Base-by-base conservation (phyloP, 1,139 yeast genomes). In the Geotrichum klebahnii region DNA sequence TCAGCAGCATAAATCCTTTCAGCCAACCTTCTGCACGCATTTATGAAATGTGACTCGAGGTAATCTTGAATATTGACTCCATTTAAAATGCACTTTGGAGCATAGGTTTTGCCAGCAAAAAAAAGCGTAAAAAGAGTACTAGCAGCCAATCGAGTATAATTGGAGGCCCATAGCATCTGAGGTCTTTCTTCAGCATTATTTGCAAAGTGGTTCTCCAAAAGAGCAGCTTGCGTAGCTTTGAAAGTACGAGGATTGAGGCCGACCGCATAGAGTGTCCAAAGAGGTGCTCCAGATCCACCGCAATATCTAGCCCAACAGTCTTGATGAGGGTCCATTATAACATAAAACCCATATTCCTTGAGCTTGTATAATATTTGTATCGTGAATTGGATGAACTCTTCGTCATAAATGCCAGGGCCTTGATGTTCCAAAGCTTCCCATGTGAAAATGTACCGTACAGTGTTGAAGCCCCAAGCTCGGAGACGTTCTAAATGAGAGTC, bases 241-340 rank as follows among this genome's bases (percentile, higher is more conserved):
- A 88, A 84, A 22, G 78, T 68, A 17, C 67, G 70, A 0, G 95
- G 95, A 52, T 89, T 79, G 36, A 89, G 69, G 0, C 96, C 96
- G 1, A 89, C 95, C 14, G 92, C 90, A 58, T 84, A 81, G 8
- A 87, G 67, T 0, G 96, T 88, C 97, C 97, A 89, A 62, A 85
- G 61, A 0, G 97, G 96, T 2, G 96, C 95, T 17, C 97, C 97
- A 52, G 89, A 81, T 3, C 97, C 97, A 12, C 96, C 96, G 22
- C 81, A 73, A 62, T 74, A 84, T 48, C 96, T 72, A 2, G 92
- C 82, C 97, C 97, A 89, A 20, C 82, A 92, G 64, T 89, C 97
- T 64, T 89, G 97, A 63, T 89, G 97, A 1, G 92, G 84, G 62
- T 89, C 96, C 57, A 89, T 67, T 56, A 85, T 81, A 9, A 87